phyloP scores from a whole-genome alignment of 345 rosid species.

The Angophora floribunda region DNA sequence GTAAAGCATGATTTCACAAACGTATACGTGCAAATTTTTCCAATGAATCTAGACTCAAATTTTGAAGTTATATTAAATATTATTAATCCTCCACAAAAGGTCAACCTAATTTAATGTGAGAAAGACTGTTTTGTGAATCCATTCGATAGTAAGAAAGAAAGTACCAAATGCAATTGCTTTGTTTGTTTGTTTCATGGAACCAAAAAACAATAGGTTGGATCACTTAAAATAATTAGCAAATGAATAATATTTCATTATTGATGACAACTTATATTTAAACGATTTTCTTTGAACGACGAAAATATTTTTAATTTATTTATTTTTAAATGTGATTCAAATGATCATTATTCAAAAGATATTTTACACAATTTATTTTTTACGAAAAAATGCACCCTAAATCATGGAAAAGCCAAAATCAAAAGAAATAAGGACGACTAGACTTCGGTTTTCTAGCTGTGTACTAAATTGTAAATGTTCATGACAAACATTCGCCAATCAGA shows the following conservation, averaged over 20 bases:
- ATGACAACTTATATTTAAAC: too few species aligned
- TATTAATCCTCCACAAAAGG: background rate
- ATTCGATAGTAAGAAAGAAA: background rate
- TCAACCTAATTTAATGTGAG: background rate
- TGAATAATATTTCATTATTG: too few species aligned
- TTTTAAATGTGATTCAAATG: too few species aligned
- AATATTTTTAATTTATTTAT: too few species aligned
- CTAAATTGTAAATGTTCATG: background rate
- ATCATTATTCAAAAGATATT: too few species aligned
- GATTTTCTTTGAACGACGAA: too few species aligned
- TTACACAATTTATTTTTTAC: too few species aligned
- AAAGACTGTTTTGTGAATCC: background rate
- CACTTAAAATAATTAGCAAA: too few species aligned
- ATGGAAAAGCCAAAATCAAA: background rate
- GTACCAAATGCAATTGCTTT: too few species aligned
- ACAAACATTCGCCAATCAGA: background rate
- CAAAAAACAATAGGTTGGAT: too few species aligned
- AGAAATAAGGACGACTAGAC: background rate
- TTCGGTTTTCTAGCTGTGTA: background rate
- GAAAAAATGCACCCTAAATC: background rate
- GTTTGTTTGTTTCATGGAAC: too few species aligned
- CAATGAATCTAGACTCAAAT: accelerated
- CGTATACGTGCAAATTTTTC: accelerated
- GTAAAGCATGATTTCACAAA: accelerated
- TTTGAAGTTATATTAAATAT: background rate